Conservation (phyloP, 1,284 basidiomycete genomes). For the Papiliotrema laurentii region DNA sequence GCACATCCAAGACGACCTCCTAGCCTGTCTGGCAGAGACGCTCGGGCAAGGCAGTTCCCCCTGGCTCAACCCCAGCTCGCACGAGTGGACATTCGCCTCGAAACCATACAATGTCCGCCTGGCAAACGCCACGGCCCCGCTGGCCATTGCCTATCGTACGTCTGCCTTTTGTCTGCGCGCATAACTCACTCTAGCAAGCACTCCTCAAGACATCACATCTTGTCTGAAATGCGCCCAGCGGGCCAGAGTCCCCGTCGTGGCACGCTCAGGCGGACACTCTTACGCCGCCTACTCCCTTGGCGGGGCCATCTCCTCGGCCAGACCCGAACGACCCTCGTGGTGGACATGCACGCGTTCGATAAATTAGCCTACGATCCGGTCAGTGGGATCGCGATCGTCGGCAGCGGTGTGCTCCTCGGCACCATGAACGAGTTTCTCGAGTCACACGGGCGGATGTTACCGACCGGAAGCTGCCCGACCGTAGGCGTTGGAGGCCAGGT, state of each 20-base stretch:
- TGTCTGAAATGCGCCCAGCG: conserved; percentile 5
- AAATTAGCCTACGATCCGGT: conserved; percentile 7
- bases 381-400: conserved; percentile 8
- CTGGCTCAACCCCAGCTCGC: background rate
- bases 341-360: conserved; percentile 11
- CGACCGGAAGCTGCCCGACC: conserved; percentile 13
- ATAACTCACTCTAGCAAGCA: background rate
- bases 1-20: too few species aligned
- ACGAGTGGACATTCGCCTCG: background rate
- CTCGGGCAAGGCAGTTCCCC: too few species aligned
- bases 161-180: background rate
- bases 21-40: too few species aligned
- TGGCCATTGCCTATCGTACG: conserved; percentile 13
- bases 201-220: background rate
- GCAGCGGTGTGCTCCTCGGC: conserved; percentile 13
- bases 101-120: conserved; percentile 12
- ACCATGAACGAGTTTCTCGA: conserved; percentile 10
- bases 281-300: conserved; percentile 19
- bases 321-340: conserved; percentile 9
- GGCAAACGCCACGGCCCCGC: conserved; percentile 1
- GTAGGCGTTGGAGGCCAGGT: conserved; percentile 17
- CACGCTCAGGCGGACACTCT: conserved; percentile 16
- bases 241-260: conserved; percentile 6
- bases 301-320: conserved; percentile 3
- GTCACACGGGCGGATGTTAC: conserved; percentile 10